Conservation (phyloP, 2,329 filamentous ascomycete species). For the Ophiosphaerella korrae region DNA sequence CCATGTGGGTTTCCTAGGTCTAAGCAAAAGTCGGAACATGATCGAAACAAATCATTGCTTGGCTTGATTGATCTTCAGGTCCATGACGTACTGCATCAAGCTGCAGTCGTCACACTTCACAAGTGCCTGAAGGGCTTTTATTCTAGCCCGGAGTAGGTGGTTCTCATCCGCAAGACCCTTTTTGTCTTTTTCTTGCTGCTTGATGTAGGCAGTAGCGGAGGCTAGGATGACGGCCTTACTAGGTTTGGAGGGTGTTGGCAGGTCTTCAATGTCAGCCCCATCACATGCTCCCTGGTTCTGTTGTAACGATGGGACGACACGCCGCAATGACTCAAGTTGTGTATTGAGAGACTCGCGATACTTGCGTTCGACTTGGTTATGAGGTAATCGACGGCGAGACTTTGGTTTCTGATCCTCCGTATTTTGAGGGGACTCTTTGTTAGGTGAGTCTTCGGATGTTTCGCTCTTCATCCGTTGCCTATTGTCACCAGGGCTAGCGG, state of each 20-base stretch:
- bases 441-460: constrained; percentile 32
- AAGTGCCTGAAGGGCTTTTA: constrained; percentile 51
- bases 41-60: constrained; percentile 11
- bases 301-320: constrained; percentile 49
- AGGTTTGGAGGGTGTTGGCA: constrained; percentile 48
- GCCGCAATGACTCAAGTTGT: constrained; percentile 50
- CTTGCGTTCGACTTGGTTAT: constrained; percentile 55
- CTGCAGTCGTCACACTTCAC: constrained; percentile 55
- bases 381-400: constrained; percentile 44
- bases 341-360: constrained; percentile 55
- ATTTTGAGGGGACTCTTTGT: constrained; percentile 28
- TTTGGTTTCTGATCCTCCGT: constrained; percentile 39
- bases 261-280: constrained; percentile 51
- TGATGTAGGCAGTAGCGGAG: constrained; percentile 54
- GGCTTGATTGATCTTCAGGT: constrained; percentile 45
- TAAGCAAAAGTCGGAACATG: no score
- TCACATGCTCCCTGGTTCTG: constrained; percentile 44
- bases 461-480: constrained; percentile 39
- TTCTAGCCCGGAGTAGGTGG: constrained; percentile 43
- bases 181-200: constrained; percentile 52
- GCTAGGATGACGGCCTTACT: constrained; percentile 55
- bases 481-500: constrained; percentile 21
- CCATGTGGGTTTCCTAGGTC: no score
- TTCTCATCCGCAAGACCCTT: constrained; percentile 48
- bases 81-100: constrained; percentile 51